Percentiles rank a stretch among this genome's conserved stretches.
Evolutionary conservation across 495 filamentous ascomycete species (phyloP).

Genomic region (Venustampulla echinocandica): DNA sequence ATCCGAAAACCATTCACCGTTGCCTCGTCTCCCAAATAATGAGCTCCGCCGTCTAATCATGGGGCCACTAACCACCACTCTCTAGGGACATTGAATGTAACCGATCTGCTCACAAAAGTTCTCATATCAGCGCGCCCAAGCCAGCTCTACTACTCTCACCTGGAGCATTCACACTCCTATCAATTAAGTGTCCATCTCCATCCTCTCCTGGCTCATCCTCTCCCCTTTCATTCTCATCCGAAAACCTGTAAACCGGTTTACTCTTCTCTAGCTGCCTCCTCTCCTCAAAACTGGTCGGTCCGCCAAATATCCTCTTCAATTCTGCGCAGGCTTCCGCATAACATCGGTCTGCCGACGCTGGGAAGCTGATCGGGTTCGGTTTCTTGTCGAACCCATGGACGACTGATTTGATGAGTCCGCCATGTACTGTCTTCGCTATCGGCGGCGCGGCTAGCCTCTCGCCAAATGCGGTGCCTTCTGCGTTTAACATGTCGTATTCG

Average conservation of each 20-base stretch:
- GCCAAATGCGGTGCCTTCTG: conserved; percentile 64
- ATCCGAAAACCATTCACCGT: too few species aligned
- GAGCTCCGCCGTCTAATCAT: too few species aligned
- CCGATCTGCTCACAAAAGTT: too few species aligned
- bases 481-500: conserved; percentile 85
- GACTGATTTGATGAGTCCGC: conserved; percentile 63
- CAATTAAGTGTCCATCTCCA: too few species aligned
- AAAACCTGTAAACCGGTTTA: conserved; percentile 15
- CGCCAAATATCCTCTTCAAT: conserved; percentile 33
- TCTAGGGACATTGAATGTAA: too few species aligned
- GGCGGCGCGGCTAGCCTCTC: conserved; percentile 39
- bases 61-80: too few species aligned
- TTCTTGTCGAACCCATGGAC: conserved; percentile 84
- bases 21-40: too few species aligned
- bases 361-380: conserved; percentile 59
- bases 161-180: too few species aligned
- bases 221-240: conserved; percentile 4
- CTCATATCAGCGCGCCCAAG: too few species aligned
- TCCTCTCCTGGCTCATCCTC: too few species aligned
- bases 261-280: conserved; percentile 14
- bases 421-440: conserved; percentile 57
- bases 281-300: conserved; percentile 13
- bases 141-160: too few species aligned
- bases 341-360: conserved; percentile 28
- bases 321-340: conserved; percentile 37